phyloP scores from a whole-genome alignment of 305 asterid genomes.

The Solanum hybrid region DNA sequence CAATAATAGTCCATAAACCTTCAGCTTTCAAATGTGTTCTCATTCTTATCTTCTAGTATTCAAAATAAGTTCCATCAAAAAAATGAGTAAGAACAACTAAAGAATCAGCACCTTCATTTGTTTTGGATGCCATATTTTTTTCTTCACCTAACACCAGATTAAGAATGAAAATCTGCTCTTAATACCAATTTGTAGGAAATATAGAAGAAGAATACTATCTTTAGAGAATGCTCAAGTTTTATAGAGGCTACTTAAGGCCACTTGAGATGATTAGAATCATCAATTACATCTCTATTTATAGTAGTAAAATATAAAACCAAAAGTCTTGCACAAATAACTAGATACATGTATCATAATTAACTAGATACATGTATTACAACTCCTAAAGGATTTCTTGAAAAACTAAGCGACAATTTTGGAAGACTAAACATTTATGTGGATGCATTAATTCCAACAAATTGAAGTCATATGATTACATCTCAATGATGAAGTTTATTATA shows the following conservation, averaged over 20 bases:
- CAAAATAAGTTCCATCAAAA: neutral
- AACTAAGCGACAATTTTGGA: neutral
- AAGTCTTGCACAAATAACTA: neutral
- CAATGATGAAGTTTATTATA: neutral
- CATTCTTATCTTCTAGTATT: neutral
- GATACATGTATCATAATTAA: too few species aligned
- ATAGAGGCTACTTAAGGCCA: neutral
- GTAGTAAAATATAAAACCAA: neutral
- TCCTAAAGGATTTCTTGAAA: neutral
- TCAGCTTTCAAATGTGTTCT: neutral
- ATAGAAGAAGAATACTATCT: neutral
- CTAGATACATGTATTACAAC: neutral
- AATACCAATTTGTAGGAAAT: neutral
- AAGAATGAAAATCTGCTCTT: neutral
- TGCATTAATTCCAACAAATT: neutral
- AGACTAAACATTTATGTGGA: neutral
- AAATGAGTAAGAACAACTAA: neutral
- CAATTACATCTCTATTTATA: neutral
- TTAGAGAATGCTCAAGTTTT: neutral
- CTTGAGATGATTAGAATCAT: neutral
- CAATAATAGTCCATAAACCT: neutral
- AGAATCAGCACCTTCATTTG: neutral
- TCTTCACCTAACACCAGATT: neutral
- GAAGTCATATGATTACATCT: neutral
- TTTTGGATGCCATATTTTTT: neutral